Conservation (phyloP, 768 basidiomycete species). For the Mycena rebaudengoi region DNA sequence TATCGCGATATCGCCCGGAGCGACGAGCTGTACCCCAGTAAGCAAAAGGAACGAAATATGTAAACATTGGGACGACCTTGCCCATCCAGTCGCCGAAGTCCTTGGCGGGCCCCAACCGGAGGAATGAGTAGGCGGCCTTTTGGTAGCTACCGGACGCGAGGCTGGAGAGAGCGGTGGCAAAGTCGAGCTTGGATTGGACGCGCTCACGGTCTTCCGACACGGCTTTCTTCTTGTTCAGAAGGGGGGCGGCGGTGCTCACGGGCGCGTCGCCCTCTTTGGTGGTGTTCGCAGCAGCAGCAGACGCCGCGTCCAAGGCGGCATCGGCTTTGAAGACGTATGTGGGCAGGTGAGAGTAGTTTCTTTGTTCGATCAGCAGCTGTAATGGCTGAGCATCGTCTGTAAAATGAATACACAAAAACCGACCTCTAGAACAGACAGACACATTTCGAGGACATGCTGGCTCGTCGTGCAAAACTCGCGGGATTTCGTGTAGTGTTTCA, state of each 20-base stretch:
- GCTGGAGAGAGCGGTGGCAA: constrained; percentile 81
- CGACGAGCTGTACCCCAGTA: constrained; percentile 64
- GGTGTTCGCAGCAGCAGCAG: constrained; percentile 40
- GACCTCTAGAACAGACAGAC: constrained; percentile 83
- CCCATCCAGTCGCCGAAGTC: constrained; percentile 83
- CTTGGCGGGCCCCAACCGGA: constrained; percentile 70
- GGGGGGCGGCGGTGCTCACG: constrained; percentile 16
- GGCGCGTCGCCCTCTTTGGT: constrained; percentile 29
- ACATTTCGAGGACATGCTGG: constrained; percentile 94
- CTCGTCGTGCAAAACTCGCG: constrained; percentile 93
- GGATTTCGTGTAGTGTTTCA: constrained; percentile 89
- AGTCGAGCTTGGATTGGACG: constrained; percentile 80
- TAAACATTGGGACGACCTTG: constrained; percentile 55
- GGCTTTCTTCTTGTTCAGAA: constrained; percentile 47
- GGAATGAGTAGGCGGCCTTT: constrained; percentile 79
- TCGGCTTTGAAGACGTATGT: constrained; percentile 99
- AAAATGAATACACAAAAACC: constrained; percentile 3
- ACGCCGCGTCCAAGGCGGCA: constrained; percentile 78
- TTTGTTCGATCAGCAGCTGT: constrained; percentile 86
- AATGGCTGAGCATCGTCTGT: background rate
- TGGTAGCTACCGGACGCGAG: constrained; percentile 79
- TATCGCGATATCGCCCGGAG: constrained; percentile 85
- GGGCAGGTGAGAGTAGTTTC: constrained; percentile 85
- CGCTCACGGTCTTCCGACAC: constrained; percentile 68
- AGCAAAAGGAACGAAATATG: background rate